A percentile compares a stretch with the other conserved stretches of the same genome.
phyloP scores from a whole-genome alignment of 2,329 filamentous ascomycete genomes.

The Alternaria alternata region DNA sequence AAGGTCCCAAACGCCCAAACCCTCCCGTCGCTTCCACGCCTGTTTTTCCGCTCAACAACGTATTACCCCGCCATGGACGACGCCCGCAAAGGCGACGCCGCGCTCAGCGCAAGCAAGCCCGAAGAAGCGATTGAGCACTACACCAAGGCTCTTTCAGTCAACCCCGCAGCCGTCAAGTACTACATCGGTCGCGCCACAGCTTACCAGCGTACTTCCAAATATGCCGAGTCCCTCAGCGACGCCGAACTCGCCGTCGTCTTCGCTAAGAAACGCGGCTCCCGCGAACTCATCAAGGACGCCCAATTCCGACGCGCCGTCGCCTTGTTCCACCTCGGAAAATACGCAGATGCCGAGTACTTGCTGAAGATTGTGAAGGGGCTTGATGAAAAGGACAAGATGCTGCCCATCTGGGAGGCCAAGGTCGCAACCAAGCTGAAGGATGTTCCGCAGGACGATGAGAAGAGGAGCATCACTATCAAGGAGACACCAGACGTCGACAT shows the following conservation, averaged over 20 bases:
- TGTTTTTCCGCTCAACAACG: not conserved
- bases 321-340: constrained; percentile 73
- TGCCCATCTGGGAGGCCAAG: constrained; percentile 68
- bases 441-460: constrained; percentile 60
- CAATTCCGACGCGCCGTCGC: constrained; percentile 82
- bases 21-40: not conserved
- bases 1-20: not conserved
- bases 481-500: constrained; percentile 63
- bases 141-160: constrained; percentile 69
- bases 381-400: constrained; percentile 60
- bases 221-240: constrained; percentile 59
- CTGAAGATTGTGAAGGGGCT: constrained; percentile 66
- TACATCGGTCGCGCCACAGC: constrained; percentile 83
- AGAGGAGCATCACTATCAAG: constrained; percentile 42
- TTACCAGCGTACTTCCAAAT: constrained; percentile 68
- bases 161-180: constrained; percentile 75
- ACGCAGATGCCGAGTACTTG: constrained; percentile 77
- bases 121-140: constrained; percentile 71
- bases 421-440: constrained; percentile 60
- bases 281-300: constrained; percentile 78
- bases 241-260: constrained; percentile 63
- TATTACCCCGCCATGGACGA: constrained; percentile 58
- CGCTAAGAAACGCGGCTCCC: constrained; percentile 76
- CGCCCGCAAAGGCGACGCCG: constrained; percentile 65
- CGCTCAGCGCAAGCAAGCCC: constrained; percentile 71